Percentiles rank a stretch among this genome's conserved stretches.
Evolutionary conservation across 2,329 filamentous ascomycete genomes (phyloP).

Genomic region (Tolypocladium ovalisporum): DNA sequence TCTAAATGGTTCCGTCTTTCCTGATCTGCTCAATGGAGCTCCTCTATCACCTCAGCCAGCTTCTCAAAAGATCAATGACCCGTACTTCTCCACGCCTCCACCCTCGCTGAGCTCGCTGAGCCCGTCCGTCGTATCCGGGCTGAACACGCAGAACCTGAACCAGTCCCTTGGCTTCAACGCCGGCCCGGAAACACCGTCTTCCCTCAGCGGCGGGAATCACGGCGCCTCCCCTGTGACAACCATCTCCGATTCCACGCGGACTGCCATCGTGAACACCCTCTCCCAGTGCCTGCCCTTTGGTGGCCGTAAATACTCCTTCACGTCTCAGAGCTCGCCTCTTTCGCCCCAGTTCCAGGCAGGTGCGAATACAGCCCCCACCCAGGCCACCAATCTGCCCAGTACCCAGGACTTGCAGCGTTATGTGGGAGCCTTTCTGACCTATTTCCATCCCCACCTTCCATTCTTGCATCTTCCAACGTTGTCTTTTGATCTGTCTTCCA

Average conservation of each 20-base stretch:
- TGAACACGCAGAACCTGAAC: constrained; percentile 50
- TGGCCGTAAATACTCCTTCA: constrained; percentile 54
- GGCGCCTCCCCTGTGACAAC: constrained; percentile 49
- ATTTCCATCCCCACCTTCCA: constrained; percentile 90
- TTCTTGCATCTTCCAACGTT: constrained; percentile 87
- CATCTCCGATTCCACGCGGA: constrained; percentile 54
- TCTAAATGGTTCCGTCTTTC: constrained; percentile 61
- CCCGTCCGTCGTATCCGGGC: constrained; percentile 58
- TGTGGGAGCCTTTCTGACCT: constrained; percentile 79
- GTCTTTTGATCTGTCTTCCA: constrained; percentile 72
- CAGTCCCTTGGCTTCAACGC: constrained; percentile 52
- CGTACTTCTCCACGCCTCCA: constrained; percentile 70
- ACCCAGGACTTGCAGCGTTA: constrained; percentile 83
- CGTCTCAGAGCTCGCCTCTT: constrained; percentile 42
- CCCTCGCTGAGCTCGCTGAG: constrained; percentile 64
- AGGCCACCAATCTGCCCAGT: constrained; percentile 57
- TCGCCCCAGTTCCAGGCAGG: constrained; percentile 39
- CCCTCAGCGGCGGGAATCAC: constrained; percentile 54
- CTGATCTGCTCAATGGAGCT: constrained; percentile 61
- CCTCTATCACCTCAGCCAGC: constrained; percentile 69
- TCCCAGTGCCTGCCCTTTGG: constrained; percentile 45
- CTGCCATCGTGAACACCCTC: constrained; percentile 48
- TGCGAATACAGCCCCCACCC: constrained; percentile 36
- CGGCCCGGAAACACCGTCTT: constrained; percentile 63
- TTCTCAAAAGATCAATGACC: constrained; percentile 60